Base-by-base conservation (phyloP, 164 flowering plant genomes). In the Vitis riparia region DNA sequence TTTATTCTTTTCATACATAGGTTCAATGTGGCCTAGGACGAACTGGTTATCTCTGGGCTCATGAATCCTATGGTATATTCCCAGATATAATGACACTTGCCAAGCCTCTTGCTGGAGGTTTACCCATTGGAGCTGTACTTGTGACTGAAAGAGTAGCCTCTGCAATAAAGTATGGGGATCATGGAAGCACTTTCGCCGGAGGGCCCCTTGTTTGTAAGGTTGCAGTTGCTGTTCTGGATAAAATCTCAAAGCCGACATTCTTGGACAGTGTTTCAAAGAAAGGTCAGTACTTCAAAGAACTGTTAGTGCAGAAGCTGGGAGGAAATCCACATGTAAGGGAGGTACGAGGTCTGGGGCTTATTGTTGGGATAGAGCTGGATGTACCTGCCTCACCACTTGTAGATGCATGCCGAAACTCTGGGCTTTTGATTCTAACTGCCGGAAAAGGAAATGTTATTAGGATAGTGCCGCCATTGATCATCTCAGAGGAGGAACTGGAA, bases 51-150 rank as follows among this genome's bases (percentile, higher is more conserved):
- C 88, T 93, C 37, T 93, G 94, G 97, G 97, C 98, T 0, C 86
- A 93, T 44, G 98, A 93, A 70, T 83, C 86, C 3, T 89, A 79
- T 71, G 89, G 85, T 17, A 84, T 93, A 19, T 76, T 64, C 73
- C 98, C 98, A 1, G 98, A 93, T 71, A 89, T 93, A 53, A 91
- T 94, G 98, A 90, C 98, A 8, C 89, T 91, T 8, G 96, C 96
- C 60, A 94, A 94, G 76, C 96, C 98, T 74, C 90, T 94, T 23
- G 98, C 97, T 16, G 97, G 97, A 65, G 97, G 97, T 47, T 81
- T 94, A 48, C 97, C 98, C 17, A 94, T 92, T 51, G 97, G 98
- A 67, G 97, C 92, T 32, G 92, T 76, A 5, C 67, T 94, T 49
- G 78, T 88, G 62, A 85, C 96, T 1, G 91, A 94, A 68, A 81